A percentile compares a stretch with the other conserved stretches of the same genome.
These are phyloP conservation scores for Ophidiomyces ophidiicola DNA, from an alignment of 2,329 filamentous ascomycete genomes.

Conservation along the genomic window DNA sequence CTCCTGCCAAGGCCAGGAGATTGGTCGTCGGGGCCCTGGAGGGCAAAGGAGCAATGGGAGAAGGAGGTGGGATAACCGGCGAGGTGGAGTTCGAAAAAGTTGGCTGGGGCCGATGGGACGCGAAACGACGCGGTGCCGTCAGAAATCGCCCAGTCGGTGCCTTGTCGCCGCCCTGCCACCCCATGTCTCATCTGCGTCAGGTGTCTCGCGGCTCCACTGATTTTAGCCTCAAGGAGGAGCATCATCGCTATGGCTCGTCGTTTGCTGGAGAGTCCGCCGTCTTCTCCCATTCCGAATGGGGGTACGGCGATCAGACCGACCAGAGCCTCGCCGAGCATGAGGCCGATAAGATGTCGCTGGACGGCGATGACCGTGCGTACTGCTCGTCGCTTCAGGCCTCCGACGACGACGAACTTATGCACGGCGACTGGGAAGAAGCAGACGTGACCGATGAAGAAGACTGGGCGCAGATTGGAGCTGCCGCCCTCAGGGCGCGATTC, in stretches of 20 bases:
- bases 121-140: conserved; percentile 51
- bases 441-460: conserved; percentile 93
- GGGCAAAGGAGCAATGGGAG: conserved; percentile 51
- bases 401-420: conserved; percentile 50
- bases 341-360: conserved; percentile 89
- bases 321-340: conserved; percentile 66
- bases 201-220: conserved; percentile 29
- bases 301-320: conserved; percentile 48
- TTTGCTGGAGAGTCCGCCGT: conserved; percentile 58
- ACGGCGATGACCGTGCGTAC: conserved; percentile 50
- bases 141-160: conserved; percentile 11
- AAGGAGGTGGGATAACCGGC: conserved; percentile 43
- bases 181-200: conserved; percentile 6
- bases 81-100: conserved; percentile 73
- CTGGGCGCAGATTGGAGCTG: conserved; percentile 81
- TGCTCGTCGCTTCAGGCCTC: conserved; percentile 63
- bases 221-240: conserved; percentile 21
- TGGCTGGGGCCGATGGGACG: conserved; percentile 94
- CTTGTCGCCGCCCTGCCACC: conserved; percentile 37
- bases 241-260: conserved; percentile 45
- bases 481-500: conserved; percentile 59
- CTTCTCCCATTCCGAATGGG: conserved; percentile 57
- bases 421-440: conserved; percentile 69
- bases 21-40: conserved; percentile 88
- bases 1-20: conserved; percentile 77